Base-by-base conservation (phyloP, 129 eudicot genomes). In the Saussurea involucrata region DNA sequence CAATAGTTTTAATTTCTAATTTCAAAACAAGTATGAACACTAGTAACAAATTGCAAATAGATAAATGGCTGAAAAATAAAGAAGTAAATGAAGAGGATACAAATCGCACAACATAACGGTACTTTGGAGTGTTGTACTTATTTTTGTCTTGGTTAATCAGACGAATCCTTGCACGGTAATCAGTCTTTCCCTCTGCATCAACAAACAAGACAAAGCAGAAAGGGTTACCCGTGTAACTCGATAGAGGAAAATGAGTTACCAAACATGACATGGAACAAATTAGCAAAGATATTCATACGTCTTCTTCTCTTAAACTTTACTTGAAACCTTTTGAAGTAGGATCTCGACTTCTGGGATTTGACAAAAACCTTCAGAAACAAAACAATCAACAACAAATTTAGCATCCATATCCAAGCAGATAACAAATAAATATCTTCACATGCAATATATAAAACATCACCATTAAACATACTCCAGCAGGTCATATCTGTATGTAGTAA, bases 231-330 rank as follows among this genome's bases (percentile, higher is more conserved):
- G 15, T 8, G 63, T 27, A 70, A 66, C 18, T 57, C 25, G 27
- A 58, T 9, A n/a, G 2, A 24, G 17, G 42, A 31, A 3, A 6
- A 12, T 31, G 4, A 36, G 2, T 8, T 36, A 25, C 24, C 5
- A 73, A 44, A 1, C 80, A 69, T 3, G 7, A 15, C 12, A 32
- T n/a, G 6, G n/a, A 24, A 15, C 5, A 60, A 36, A 24, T 53
- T 6, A 60, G 63, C 27, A 24, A 73, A 60, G 20, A 60, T 68
- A 57, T 29, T 6, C 80, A 60, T 77, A 88, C 92, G 76, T 70
- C 92, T 57, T 69, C 92, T 88, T 85, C 92, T 85, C 83, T 85
- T 88, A 68, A 83, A 88, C 84, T 88, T 85, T 24, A 88, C 92
- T 68, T 88, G 92, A 71, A 72, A 88, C 72, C 92, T 55, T 84